Evolutionary conservation across 176 grass and related monocot genomes (phyloP).

Genomic region (Oryza glaberrima): DNA sequence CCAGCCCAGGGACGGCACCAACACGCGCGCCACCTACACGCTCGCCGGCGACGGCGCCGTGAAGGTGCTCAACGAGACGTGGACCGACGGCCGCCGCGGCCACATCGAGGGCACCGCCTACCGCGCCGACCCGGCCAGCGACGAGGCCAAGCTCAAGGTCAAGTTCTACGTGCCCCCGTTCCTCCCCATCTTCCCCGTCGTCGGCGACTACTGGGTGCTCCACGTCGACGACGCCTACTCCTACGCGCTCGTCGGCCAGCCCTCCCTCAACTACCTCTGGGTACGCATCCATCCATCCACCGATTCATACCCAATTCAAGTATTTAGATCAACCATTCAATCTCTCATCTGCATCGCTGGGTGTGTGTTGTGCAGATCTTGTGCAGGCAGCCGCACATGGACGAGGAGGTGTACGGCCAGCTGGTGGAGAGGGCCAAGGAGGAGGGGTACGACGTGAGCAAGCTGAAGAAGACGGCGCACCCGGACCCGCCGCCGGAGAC

Average conservation of each 20-base stretch:
- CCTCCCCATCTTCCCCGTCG: conserved; percentile 79
- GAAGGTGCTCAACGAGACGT: conserved; percentile 85
- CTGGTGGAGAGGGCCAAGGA: conserved; percentile 65
- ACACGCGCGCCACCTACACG: conserved; percentile 75
- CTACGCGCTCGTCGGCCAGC: conserved; percentile 82
- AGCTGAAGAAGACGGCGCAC: conserved; percentile 61
- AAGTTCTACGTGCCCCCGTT: conserved; percentile 77
- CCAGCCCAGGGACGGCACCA: conserved; percentile 67
- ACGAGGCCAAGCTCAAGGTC: conserved; percentile 87
- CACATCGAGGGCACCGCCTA: conserved; percentile 70
- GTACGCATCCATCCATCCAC: conserved; percentile 26
- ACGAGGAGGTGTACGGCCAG: conserved; percentile 54
- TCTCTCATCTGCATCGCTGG: neutral
- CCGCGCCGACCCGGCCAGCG: conserved; percentile 48
- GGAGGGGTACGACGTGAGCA: conserved; percentile 66
- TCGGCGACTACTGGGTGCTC: conserved; percentile 92
- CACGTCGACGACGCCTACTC: conserved; percentile 69
- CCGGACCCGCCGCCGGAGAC: conserved; percentile 61
- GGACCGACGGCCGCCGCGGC: conserved; percentile 66
- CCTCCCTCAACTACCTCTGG: conserved; percentile 88
- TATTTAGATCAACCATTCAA: neutral
- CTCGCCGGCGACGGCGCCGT: conserved; percentile 54
- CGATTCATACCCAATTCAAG: neutral
- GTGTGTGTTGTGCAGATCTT: conserved; percentile 49
- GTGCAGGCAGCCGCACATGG: conserved; percentile 67